Base-by-base conservation (phyloP, 2,329 filamentous ascomycete genomes). In the Xylariales sp. region DNA sequence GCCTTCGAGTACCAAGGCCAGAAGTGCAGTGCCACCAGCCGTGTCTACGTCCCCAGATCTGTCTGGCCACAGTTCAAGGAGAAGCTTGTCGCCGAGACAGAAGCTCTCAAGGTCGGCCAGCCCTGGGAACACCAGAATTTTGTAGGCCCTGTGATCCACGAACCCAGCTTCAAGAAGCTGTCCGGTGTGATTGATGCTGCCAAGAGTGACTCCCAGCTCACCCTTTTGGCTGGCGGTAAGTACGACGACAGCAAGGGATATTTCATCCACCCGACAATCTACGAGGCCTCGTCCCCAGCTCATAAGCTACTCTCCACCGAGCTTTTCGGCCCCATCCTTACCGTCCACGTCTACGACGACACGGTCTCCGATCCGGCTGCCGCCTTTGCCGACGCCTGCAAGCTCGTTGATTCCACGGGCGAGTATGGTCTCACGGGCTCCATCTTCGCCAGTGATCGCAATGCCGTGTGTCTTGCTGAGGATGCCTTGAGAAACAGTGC, bases 1-100 rank as follows among this genome's bases (percentile, higher is more conserved):
- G 88, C 88, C 3, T 95, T 94, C 57, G 89, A 95, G 64, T 95
- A 82, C 71, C 87, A 93, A 62, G 88, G 88, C 37, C 88, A 95
- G 64, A 95, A 95, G 67, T 95, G 88, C 73, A 88, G 84, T 54
- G 88, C 88, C 44, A 88, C 84, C 16, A 91, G 86, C 20, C 81
- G 88, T 20, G 70, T 80, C 36, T 95, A 95, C 65, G 78, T 93
- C 3, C 81, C 88, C 24, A 74, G 78, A 55, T 91, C 86, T 3
- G 63, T 85, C 34, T 89, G 85, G 78, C 75, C 84, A 8, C 69
- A 82, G 47, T 88, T 91, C 67, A 78, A 81, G 58, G 65, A 80
- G 50, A 72, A 75, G 42, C 67, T 95, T 3, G 70, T 81, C 10
- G 63, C 73, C n/a, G 84, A 91, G 64, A 82, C 80, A 6, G 69